Percentiles rank a stretch among this genome's conserved stretches.
phyloP scores from a whole-genome alignment of 208 protist genomes.

The Lotmaria passim region DNA sequence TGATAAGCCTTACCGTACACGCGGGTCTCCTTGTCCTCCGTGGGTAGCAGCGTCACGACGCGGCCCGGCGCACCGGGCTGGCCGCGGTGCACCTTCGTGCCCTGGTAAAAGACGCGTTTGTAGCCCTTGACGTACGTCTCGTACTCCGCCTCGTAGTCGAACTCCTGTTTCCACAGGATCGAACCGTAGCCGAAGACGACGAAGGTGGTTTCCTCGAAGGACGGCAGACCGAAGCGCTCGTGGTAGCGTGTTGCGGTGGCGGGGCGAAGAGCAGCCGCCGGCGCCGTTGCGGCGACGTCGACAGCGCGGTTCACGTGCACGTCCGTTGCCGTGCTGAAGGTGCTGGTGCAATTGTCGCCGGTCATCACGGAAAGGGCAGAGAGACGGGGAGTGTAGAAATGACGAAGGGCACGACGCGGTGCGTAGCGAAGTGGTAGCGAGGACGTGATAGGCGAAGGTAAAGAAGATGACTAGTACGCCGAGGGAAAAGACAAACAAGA shows the following conservation, averaged over 20 bases:
- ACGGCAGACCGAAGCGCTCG: conserved; percentile 41
- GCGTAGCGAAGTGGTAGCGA: conserved; percentile 14
- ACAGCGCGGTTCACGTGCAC: background rate
- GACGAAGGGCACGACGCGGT: conserved; percentile 16
- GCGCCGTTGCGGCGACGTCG: conserved; percentile 35
- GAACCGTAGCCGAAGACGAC: conserved; percentile 88
- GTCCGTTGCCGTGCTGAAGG: background rate
- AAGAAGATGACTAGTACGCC: background rate
- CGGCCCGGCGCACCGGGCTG: conserved; percentile 62
- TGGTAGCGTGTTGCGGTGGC: conserved; percentile 35
- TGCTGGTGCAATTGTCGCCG: conserved; percentile 4
- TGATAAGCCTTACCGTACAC: conserved; percentile 83
- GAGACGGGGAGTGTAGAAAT: background rate
- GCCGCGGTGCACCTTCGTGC: conserved; percentile 79
- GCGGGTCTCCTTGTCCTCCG: conserved; percentile 35
- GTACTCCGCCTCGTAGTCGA: conserved; percentile 68
- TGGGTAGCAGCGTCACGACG: conserved; percentile 77
- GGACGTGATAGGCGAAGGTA: conserved; percentile 15
- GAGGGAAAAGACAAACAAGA: no score
- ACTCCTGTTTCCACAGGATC: conserved; percentile 89
- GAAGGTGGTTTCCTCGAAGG: conserved; percentile 55
- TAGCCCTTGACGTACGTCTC: conserved; percentile 71
- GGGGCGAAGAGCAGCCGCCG: conserved; percentile 10
- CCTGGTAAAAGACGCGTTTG: conserved; percentile 83
- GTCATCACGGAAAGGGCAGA: conserved; percentile 13